Evolutionary conservation across 2,329 filamentous ascomycete species (phyloP).

Genomic region (Monosporascus sp.): DNA sequence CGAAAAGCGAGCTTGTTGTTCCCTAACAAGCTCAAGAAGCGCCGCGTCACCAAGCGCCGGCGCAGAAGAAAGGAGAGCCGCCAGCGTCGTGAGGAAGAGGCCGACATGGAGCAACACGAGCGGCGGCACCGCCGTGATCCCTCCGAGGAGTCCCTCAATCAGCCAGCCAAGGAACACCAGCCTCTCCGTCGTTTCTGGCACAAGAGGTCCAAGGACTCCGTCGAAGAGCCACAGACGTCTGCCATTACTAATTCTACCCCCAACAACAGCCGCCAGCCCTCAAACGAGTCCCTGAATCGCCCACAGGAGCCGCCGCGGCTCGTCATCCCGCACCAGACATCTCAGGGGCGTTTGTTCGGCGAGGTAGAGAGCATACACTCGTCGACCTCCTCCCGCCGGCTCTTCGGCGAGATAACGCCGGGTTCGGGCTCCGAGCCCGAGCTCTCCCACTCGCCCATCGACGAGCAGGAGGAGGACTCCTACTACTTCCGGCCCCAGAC

Average conservation of each 20-base stretch:
- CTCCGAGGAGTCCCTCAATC: slow-evolving; percentile 17
- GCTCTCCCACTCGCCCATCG: slow-evolving; percentile 24
- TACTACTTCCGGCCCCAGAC: slow-evolving; percentile 27
- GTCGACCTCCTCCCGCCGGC: slow-evolving; percentile 17
- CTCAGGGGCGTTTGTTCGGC: slow-evolving; percentile 22
- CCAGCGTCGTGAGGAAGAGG: slow-evolving; percentile 17
- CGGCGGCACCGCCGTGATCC: slow-evolving; percentile 9
- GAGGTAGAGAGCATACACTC: slow-evolving; percentile 25
- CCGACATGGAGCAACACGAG: slow-evolving; percentile 6
- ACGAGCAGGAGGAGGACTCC: slow-evolving; percentile 19
- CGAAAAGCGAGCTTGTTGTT: slow-evolving; percentile 24
- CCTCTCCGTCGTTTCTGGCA: slow-evolving; percentile 18
- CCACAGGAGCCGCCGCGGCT: slow-evolving; percentile 14
- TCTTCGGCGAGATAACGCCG: slow-evolving; percentile 25
- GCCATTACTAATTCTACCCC: slow-evolving; percentile 1
- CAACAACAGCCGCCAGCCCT: slow-evolving; percentile 16
- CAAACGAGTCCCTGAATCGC: slow-evolving; percentile 14
- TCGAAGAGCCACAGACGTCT: slow-evolving; percentile 12
- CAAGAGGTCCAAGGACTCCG: slow-evolving; percentile 18
- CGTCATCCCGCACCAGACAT: slow-evolving; percentile 16
- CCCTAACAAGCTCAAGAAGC: slow-evolving; percentile 30
- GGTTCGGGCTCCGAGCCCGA: slow-evolving; percentile 22
- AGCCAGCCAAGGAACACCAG: slow-evolving; percentile 12
- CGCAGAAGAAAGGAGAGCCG: slow-evolving; percentile 23
- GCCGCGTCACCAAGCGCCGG: slow-evolving; percentile 29